Evolutionary conservation across 139 green algal species (phyloP), one percentile per base, ranked within the genome.

Genomic region (Eudorina sp.): DNA sequence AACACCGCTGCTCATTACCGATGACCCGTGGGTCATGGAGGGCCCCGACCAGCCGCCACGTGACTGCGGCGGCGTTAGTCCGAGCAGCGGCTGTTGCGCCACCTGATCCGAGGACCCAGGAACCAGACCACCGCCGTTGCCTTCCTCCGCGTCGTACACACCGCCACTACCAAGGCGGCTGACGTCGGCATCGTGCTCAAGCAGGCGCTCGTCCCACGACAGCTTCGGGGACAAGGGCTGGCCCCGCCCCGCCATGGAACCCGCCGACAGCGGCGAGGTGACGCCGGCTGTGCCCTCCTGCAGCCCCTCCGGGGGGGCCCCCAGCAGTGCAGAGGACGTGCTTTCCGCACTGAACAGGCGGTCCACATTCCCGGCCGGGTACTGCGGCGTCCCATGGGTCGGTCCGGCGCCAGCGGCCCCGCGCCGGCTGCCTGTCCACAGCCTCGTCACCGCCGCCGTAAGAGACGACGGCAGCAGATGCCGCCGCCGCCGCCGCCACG

Each of bases 61-160:
- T 31, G 6, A 3, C 62, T 72, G 62, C 16, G 6, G 48, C 11
- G 48, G 48, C 27, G n/a, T n/a, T 5, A n/a, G 29, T 25, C 29
- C 62, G 29, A 72, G 14, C 62, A 72, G 40, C 70, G 40, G 40
- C 70, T 79, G 70, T 27, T 79, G 70, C 70, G 29, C 34, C 68
- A 13, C 36, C 68, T 76, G 68, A 48, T 34, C 62, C 31, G 19
- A 25, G 31, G 21, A 16, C 16, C 62, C 62, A 3, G 6, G 62
- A 76, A 31, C 55, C 68, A 38, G 38, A 38, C 13, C 34, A n/a
- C 36, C 68, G 3, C 18, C 41, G 19, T 19, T 40, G 38, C 70
- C 70, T 27, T 79, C 70, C 41, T 79, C 70, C 9, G 40, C 16
- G 43, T 79, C 70, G 70, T 79, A 79, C 43, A 79, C 3, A 31